Conservation (phyloP, 1,284 basidiomycete genomes). For the Puccinia polysora region DNA sequence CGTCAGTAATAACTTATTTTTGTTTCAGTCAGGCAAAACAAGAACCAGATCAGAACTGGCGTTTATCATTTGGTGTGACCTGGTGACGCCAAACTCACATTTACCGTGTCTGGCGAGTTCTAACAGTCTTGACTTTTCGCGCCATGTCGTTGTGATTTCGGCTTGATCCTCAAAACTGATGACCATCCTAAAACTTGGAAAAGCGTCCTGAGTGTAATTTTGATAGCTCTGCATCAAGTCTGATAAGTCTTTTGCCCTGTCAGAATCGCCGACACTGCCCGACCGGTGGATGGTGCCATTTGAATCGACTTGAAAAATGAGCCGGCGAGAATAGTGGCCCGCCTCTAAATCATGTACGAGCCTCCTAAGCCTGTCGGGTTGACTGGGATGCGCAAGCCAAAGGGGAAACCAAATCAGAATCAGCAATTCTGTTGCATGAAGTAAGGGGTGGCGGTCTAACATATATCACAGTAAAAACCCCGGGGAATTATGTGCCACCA, state of each 20-base stretch:
- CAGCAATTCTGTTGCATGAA: neutral
- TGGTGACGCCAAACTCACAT: too few relatives aligned
- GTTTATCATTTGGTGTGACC: too few relatives aligned
- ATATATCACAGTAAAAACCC: too few relatives aligned
- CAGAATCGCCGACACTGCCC: conserved; percentile 5
- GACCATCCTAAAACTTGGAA: conserved; percentile 6
- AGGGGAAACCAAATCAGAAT: neutral
- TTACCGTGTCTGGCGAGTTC: conserved; percentile 54
- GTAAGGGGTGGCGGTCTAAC: too few relatives aligned
- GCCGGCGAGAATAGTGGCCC: neutral
- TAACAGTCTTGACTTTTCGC: conserved; percentile 53
- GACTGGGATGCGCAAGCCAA: neutral
- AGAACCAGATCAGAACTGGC: neutral
- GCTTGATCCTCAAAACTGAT: conserved; percentile 54
- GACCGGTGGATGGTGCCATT: conserved; percentile 8
- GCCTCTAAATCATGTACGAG: conserved; percentile 6
- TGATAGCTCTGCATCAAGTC: conserved; percentile 17
- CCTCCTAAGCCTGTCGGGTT: conserved; percentile 7
- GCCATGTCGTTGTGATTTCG: conserved; percentile 56
- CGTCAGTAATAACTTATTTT: neutral
- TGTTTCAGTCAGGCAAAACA: neutral
- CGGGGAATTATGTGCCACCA: too few relatives aligned
- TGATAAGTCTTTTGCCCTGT: conserved; percentile 3
- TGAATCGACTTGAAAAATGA: conserved; percentile 5
- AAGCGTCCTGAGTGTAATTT: conserved; percentile 4